These are phyloP conservation scores for Naganishia sp. DNA, from an alignment of 1,284 basidiomycete genomes.

Conservation along the genomic window DNA sequence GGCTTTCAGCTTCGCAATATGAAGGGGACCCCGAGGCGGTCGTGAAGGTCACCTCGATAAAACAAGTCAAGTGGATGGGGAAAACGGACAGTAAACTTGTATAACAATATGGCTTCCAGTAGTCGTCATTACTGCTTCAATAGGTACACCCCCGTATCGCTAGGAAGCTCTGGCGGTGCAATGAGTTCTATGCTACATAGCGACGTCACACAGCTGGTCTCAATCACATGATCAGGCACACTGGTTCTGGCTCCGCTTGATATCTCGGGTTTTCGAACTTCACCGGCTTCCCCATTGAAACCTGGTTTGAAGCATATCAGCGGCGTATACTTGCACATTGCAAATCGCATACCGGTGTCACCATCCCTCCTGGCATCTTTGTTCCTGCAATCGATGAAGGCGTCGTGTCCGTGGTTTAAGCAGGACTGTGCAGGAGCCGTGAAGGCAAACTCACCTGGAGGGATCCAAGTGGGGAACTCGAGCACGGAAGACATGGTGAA, in stretches of 20 bases:
- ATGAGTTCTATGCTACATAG: neutral
- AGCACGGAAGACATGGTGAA: slow-evolving; percentile 34
- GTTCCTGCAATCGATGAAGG: slow-evolving; percentile 7
- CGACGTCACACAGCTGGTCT: no score
- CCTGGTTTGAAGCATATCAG: neutral
- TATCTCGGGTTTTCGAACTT: slow-evolving; percentile 7
- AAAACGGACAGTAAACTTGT: neutral
- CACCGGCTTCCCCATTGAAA: slow-evolving; percentile 28
- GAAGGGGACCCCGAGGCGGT: slow-evolving; percentile 1
- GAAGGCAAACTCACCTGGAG: slow-evolving; percentile 20
- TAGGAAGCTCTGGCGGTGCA: neutral
- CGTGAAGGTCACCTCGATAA: neutral
- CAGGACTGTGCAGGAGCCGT: neutral
- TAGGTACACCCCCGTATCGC: neutral
- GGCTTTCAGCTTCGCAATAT: neutral
- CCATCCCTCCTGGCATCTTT: slow-evolving; percentile 35
- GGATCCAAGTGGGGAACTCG: slow-evolving; percentile 35
- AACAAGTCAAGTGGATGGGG: neutral
- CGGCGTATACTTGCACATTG: no score
- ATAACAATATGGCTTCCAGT: neutral
- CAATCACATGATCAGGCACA: slow-evolving; percentile 31
- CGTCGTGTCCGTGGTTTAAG: neutral
- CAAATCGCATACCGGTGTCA: slow-evolving; percentile 25
- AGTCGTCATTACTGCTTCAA: no score
- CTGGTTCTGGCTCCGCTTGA: slow-evolving; percentile 20